A percentile compares a stretch with the other conserved stretches of the same genome.
phyloP scores from a whole-genome alignment of 2,329 filamentous ascomycete species.

The Mycocentrospora acerina region DNA sequence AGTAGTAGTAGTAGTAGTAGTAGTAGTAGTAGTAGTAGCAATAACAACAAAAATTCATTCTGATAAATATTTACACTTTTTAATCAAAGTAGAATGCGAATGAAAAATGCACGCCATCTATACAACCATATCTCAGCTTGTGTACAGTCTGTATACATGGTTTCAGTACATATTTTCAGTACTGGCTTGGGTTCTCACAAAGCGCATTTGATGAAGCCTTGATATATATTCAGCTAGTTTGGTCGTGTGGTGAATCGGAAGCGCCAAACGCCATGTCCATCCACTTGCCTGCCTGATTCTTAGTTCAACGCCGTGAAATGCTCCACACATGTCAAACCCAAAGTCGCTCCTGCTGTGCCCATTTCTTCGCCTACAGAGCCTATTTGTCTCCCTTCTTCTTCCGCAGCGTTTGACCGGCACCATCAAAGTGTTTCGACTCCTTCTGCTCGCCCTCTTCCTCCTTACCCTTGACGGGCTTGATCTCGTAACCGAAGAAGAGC shows the following conservation, averaged over 20 bases:
- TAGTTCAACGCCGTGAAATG: slow-evolving; percentile 29
- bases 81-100: no score
- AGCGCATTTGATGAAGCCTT: not conserved
- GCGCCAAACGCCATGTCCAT: slow-evolving; percentile 21
- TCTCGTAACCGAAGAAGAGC: slow-evolving; percentile 93
- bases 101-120: no score
- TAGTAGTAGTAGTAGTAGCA: no score
- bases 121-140: no score
- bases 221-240: no score
- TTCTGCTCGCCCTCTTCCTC: slow-evolving; percentile 64
- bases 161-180: no score
- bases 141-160: no score
- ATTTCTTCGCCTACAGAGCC: not conserved
- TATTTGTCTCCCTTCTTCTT: slow-evolving; percentile 67
- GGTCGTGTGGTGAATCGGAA: no score
- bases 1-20: no score
- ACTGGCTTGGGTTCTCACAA: no score
- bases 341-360: not conserved
- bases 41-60: no score
- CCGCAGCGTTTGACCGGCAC: slow-evolving; percentile 78
- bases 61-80: no score
- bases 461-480: slow-evolving; percentile 82
- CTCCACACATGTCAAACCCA: slow-evolving; percentile 8
- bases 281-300: slow-evolving; percentile 4
- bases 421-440: slow-evolving; percentile 69